Percentiles rank a stretch among this genome's conserved stretches.
Conservation (phyloP, 257 asterid species). For the Penstemon newberryi region DNA sequence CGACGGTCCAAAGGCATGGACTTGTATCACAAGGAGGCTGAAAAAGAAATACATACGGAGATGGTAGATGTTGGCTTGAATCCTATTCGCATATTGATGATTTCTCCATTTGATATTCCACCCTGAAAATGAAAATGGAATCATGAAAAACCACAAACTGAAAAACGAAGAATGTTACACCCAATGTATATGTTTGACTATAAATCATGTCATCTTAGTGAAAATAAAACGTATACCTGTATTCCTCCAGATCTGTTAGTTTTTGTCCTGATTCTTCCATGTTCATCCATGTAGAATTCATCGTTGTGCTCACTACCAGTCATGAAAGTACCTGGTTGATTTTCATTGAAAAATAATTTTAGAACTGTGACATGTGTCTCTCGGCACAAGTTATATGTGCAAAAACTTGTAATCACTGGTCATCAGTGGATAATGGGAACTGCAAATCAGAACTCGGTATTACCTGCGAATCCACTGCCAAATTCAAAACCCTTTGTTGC, state of each 20-base stretch:
- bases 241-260: constrained; percentile 96
- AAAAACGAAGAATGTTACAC: constrained; percentile 23
- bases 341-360: constrained; percentile 18
- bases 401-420: constrained; percentile 17
- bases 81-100: constrained; percentile 82
- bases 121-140: constrained; percentile 55
- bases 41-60: constrained; percentile 49
- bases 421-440: constrained; percentile 12
- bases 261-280: constrained; percentile 75
- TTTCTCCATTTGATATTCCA: constrained; percentile 98
- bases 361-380: constrained; percentile 1
- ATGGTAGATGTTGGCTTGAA: constrained; percentile 98
- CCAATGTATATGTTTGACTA: not conserved
- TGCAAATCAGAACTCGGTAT: constrained; percentile 16
- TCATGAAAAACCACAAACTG: constrained; percentile 24
- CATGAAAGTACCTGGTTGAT: constrained; percentile 76
- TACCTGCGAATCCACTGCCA: constrained; percentile 97
- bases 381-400: not conserved
- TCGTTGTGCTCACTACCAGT: constrained; percentile 97
- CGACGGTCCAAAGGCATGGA: not conserved
- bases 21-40: constrained; percentile 10
- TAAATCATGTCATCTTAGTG: constrained; percentile 6
- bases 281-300: constrained; percentile 81
- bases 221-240: constrained; percentile 51
- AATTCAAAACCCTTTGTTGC: constrained; percentile 98